Evolutionary conservation across 257 asterid genomes (phyloP), one percentile per base, ranked within the genome.

Genomic region (Buddleja alternifolia): DNA sequence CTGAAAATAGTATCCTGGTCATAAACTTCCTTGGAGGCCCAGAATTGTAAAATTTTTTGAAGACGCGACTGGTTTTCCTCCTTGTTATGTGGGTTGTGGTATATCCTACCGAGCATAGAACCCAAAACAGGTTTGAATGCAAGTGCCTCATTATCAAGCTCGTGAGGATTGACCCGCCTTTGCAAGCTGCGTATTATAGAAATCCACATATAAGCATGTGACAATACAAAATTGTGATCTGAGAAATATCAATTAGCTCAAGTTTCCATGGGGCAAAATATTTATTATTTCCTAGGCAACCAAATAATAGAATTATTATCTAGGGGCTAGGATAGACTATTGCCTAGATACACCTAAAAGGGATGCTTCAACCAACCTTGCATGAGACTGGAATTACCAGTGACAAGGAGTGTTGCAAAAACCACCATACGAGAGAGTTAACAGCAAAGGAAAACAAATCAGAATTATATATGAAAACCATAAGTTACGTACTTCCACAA

Each of bases 41-140:
- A 93, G 72, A 93, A 93, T 69, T 90, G 97, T 63, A 93, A 52
- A 65, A 93, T 93, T 70, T 93, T 90, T 79, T 85, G 92, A 73
- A 93, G 86, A 9, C 96, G 97, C 1, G 93, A 83, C 84, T 93
- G 99, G 72, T 93, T 90, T 81, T 93, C 99, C 57, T 93, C 99
- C 85, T 83, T 88, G 84, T 90, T 90, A 41, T 84, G 89, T 20
- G 84, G 99, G 77, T 90, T 93, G 80, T 88, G 95, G 85, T 85
- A 93, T 57, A 90, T 79, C 87, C 96, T 85, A 0, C 84, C 92
- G 60, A 93, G 82, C 96, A 93, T 93, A 41, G 99, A 85, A 25
- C 96, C 96, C 88, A 93, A 72, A 73, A 93, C 96, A 0, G 99
- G 96, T 84, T 83, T 87, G 76, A 93, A 93, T 60, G 97, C 96